Conservation (phyloP, 306 rosid species). For the Carpinus viminea region DNA sequence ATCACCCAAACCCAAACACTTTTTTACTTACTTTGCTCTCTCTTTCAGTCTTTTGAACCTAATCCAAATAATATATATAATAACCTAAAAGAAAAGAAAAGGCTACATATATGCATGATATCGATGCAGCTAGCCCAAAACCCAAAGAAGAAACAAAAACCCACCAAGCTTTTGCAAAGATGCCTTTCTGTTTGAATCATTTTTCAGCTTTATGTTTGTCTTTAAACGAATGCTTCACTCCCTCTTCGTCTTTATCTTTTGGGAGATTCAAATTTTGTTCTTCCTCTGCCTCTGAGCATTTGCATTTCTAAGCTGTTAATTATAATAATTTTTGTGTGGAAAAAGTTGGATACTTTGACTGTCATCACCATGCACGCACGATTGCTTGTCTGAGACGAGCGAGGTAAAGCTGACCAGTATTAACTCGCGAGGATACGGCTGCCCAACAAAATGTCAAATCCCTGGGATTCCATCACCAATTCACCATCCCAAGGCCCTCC, state of each 20-base stretch:
- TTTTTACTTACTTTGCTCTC: constrained; percentile 4
- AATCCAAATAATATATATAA: constrained; percentile 34
- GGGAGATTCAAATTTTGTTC: constrained; percentile 12
- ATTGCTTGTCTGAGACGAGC: not conserved
- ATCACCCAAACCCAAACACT: constrained; percentile 35
- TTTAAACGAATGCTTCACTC: constrained; percentile 29
- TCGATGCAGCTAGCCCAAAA: not conserved
- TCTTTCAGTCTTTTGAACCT: constrained; percentile 31
- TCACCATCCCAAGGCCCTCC: constrained; percentile 16
- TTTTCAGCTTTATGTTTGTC: constrained; percentile 53
- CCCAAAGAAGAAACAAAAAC: not conserved
- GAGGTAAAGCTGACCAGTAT: not conserved
- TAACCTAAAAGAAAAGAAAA: constrained; percentile 17
- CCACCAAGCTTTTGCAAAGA: constrained; percentile 42
- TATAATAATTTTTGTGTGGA: too few relatives aligned
- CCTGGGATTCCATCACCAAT: constrained; percentile 29
- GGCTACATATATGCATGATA: too few relatives aligned
- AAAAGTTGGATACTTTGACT: constrained; percentile 10
- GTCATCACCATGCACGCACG: constrained; percentile 11
- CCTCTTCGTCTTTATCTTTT: constrained; percentile 15
- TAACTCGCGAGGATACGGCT: constrained; percentile 26
- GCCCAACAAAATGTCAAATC: constrained; percentile 30
- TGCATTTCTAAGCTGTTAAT: too few relatives aligned
- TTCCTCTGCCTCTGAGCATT: too few relatives aligned
- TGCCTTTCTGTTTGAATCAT: constrained; percentile 46